These are phyloP conservation scores for Wickerhamiella kurtzmanii DNA, from an alignment of 805 yeast species.

Conservation along the genomic window DNA sequence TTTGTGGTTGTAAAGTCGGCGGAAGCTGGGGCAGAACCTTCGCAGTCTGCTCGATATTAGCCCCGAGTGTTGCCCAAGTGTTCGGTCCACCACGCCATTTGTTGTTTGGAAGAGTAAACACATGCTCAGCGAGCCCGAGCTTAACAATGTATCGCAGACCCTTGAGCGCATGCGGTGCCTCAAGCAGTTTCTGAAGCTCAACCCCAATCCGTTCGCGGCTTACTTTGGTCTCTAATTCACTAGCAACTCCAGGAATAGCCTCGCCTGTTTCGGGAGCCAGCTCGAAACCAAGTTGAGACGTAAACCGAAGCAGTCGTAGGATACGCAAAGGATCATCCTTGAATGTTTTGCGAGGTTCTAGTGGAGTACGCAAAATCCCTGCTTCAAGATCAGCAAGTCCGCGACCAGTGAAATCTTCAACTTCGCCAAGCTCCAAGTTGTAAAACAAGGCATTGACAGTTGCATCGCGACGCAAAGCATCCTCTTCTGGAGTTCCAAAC, in stretches of 20 bases:
- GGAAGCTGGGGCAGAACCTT: slow-evolving; percentile 3
- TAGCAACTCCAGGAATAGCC: slow-evolving; percentile 50
- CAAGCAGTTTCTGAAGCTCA: slow-evolving; percentile 67
- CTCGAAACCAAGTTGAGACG: slow-evolving; percentile 56
- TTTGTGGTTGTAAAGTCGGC: slow-evolving; percentile 3
- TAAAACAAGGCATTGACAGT: slow-evolving; percentile 86
- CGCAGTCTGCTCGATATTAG: neutral
- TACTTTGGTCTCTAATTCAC: slow-evolving; percentile 54
- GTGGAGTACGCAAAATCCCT: slow-evolving; percentile 77
- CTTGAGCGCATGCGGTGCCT: slow-evolving; percentile 44
- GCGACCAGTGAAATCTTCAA: slow-evolving; percentile 72
- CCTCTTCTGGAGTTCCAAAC: slow-evolving; percentile 84
- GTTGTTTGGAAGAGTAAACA: slow-evolving; percentile 31
- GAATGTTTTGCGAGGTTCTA: slow-evolving; percentile 73
- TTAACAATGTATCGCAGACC: slow-evolving; percentile 49
- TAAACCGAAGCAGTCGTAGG: slow-evolving; percentile 72
- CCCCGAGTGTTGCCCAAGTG: neutral
- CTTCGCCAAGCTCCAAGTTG: slow-evolving; percentile 49
- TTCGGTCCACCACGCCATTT: neutral
- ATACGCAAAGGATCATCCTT: slow-evolving; percentile 90
- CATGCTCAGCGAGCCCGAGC: slow-evolving; percentile 41
- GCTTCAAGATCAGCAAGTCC: slow-evolving; percentile 60
- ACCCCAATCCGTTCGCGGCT: slow-evolving; percentile 83
- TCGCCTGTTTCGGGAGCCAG: slow-evolving; percentile 42
- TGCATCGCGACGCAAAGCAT: slow-evolving; percentile 88